Conservation (phyloP, 495 filamentous ascomycete genomes). For the Daldinia bambusicola region DNA sequence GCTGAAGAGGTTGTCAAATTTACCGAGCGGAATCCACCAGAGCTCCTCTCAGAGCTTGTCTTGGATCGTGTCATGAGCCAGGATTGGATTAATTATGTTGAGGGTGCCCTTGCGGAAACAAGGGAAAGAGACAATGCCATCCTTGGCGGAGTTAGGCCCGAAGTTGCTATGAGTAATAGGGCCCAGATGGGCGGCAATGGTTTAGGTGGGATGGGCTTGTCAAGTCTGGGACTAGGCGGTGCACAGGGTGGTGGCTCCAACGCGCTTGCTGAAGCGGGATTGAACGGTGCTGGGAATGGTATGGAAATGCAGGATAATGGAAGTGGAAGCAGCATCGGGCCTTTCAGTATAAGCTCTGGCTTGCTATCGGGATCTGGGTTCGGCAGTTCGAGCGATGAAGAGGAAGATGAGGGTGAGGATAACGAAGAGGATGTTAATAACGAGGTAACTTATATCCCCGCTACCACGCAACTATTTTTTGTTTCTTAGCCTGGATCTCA, state of each 20-base stretch:
- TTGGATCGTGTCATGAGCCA: constrained; percentile 86
- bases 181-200: constrained; percentile 54
- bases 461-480: background rate
- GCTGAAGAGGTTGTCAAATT: constrained; percentile 99
- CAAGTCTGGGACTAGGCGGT: constrained; percentile 57
- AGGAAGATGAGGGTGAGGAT: constrained; percentile 94
- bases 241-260: constrained; percentile 70
- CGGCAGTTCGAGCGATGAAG: constrained; percentile 93
- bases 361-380: constrained; percentile 87
- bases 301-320: constrained; percentile 79
- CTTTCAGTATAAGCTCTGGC: constrained; percentile 72
- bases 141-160: constrained; percentile 93
- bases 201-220: constrained; percentile 57
- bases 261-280: constrained; percentile 80
- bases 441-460: constrained; percentile 54
- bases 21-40: constrained; percentile 90
- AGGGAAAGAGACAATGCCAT: constrained; percentile 97
- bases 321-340: constrained; percentile 70
- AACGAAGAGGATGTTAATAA: constrained; percentile 73
- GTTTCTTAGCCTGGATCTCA: background rate
- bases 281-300: constrained; percentile 61
- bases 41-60: constrained; percentile 83
- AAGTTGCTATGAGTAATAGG: constrained; percentile 72
- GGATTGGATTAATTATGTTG: constrained; percentile 95
- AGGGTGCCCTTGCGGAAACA: constrained; percentile 92